Evolutionary conservation across 1,284 basidiomycete genomes (phyloP), one percentile per base, ranked within the genome.

Genomic region (Microbotryomycetes sp.): DNA sequence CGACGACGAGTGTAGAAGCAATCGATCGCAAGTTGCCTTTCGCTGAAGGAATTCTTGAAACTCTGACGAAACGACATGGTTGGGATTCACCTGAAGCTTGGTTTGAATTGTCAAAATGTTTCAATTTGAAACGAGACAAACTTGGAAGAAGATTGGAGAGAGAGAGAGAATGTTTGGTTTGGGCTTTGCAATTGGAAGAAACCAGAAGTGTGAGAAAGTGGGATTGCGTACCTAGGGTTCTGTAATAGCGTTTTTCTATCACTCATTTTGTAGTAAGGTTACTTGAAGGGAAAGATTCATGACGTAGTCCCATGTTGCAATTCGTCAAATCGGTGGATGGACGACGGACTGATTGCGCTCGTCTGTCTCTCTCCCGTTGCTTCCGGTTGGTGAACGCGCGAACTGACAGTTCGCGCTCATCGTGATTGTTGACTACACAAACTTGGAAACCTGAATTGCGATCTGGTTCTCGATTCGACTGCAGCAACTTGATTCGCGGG

Each of bases 71-170:
- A 59, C 74, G 66, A 1, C 59, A 67, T 6, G 92, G 86, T 4
- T 96, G 91, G 90, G 87, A 94, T 74, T 82, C 87, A 2, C 83
- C 90, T 0, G 92, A 96, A 75, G 92, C 88, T 28, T 97, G 92
- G 92, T 93, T 86, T 74, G 86, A 86, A 73, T 80, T 96, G 6
- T 87, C 85, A 5, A 86, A 85, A 72, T 87, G 88, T 22, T 88
- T 87, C 71, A 83, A 85, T 45, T 72, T 84, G 0, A 70, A 16
- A 31, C 69, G 12, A 23, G 56, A n/a, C 63, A 68, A 45, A 67
- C 89, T 89, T 70, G 86, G 84, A 0, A 80, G 86, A 54, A 81
- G 71, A 2, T 31, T 80, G 68, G 84, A 84, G 55, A 79, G 83
- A 54, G 87, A 89, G 71, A 79, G 83, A 59, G 88, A 92, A 72